A percentile compares a stretch with the other conserved stretches of the same genome.
phyloP scores from a whole-genome alignment of 441 rosid species.

The Populus hybrid region DNA sequence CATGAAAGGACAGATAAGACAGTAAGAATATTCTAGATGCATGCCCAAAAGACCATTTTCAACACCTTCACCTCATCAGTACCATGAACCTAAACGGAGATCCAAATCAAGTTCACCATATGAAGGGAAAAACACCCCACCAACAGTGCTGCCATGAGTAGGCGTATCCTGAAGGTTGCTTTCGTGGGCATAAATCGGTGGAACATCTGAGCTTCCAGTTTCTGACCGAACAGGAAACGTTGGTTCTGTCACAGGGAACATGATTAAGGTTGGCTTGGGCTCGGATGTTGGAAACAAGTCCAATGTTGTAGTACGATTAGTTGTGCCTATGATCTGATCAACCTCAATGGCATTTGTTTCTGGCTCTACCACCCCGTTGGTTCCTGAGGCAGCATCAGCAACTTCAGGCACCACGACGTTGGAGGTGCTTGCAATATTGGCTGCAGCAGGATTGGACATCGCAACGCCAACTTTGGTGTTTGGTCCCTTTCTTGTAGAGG shows the following conservation, averaged over 20 bases:
- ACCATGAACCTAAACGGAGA: not conserved
- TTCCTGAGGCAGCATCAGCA: not conserved
- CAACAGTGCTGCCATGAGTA: not conserved
- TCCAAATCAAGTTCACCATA: not conserved
- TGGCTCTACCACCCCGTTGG: not conserved
- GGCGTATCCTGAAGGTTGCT: not conserved
- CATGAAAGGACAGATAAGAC: not conserved
- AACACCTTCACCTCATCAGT: not conserved
- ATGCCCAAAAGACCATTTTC: not conserved
- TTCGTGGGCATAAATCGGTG: not conserved
- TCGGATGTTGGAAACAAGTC: not conserved
- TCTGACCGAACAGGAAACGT: not conserved
- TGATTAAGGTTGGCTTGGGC: not conserved
- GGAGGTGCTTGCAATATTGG: not conserved
- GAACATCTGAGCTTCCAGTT: not conserved
- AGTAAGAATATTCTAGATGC: too few species aligned
- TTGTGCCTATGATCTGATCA: not conserved
- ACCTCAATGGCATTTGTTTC: not conserved
- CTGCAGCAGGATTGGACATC: not conserved
- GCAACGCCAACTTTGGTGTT: not conserved
- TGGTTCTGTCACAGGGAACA: not conserved
- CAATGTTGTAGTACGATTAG: not conserved
- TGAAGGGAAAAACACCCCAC: not conserved
- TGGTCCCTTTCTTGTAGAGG: not conserved
- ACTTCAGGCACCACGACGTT: not conserved